A percentile compares a stretch with the other conserved stretches of the same genome.
phyloP scores from a whole-genome alignment of 2,329 filamentous ascomycete species.

The Lasiodiplodia gonubiensis region DNA sequence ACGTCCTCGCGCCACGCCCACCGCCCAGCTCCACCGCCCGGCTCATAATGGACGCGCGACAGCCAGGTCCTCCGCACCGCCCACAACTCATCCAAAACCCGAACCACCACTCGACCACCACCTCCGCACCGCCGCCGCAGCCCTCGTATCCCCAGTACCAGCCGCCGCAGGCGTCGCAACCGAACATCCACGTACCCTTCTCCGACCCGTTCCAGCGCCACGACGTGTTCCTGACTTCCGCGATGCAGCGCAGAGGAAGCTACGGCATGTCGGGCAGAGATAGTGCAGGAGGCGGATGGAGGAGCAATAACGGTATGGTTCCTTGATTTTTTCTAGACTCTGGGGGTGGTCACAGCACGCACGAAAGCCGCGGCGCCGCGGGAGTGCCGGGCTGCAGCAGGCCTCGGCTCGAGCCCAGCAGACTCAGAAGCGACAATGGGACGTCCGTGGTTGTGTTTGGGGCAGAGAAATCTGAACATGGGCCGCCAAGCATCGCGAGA shows the following conservation, averaged over 20 bases:
- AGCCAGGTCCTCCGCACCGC: conserved; percentile 45
- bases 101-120: conserved; percentile 60
- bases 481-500: conserved; percentile 20
- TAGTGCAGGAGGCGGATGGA: conserved; percentile 40
- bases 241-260: conserved; percentile 49
- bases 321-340: conserved; percentile 16
- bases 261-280: conserved; percentile 45
- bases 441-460: neutral
- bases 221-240: conserved; percentile 54
- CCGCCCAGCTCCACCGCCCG: conserved; percentile 21
- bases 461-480: neutral
- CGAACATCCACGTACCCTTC: conserved; percentile 53
- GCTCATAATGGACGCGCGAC: conserved; percentile 44
- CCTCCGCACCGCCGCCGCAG: conserved; percentile 33
- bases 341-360: conserved; percentile 1
- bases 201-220: conserved; percentile 54
- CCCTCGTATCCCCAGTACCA: conserved; percentile 41
- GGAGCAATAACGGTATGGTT: conserved; percentile 45
- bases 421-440: neutral
- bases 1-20: conserved; percentile 4
- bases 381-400: neutral
- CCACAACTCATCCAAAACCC: conserved; percentile 59
- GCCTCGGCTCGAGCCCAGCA: neutral
- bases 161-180: conserved; percentile 45
- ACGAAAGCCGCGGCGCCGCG: neutral